These are phyloP conservation scores for Backusella luteola DNA, from an alignment of 192 early-diverging fungal species.

Conservation along the genomic window DNA sequence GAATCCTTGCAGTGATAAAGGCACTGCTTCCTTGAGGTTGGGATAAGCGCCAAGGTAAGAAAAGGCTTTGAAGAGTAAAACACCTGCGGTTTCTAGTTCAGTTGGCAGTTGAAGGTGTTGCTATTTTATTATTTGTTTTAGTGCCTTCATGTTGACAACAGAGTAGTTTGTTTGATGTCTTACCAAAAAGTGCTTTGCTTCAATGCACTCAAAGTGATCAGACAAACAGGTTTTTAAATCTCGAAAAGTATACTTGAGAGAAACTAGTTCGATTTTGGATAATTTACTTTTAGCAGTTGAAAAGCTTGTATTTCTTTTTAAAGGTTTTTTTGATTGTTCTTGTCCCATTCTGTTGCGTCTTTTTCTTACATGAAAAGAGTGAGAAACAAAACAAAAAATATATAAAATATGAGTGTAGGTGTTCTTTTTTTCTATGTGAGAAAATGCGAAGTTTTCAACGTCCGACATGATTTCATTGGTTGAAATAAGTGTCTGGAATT, in stretches of 20 bases:
- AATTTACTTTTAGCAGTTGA: conserved; percentile 5
- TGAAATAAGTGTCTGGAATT: too few relatives aligned
- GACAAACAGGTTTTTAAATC: conserved; percentile 20
- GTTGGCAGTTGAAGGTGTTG: conserved; percentile 23
- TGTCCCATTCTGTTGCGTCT: conserved; percentile 8
- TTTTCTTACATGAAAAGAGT: neutral
- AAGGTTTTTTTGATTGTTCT: conserved; percentile 8
- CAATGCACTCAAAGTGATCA: conserved; percentile 29
- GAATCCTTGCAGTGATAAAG: conserved; percentile 24
- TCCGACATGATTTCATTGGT: neutral
- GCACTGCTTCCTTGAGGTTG: conserved; percentile 13
- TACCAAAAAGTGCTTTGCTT: conserved; percentile 31
- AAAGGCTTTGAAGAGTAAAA: conserved; percentile 37
- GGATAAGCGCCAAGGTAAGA: conserved; percentile 36
- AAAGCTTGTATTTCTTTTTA: neutral
- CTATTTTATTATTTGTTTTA: conserved; percentile 8
- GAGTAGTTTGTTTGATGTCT: neutral
- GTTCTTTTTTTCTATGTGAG: neutral
- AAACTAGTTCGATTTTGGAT: conserved; percentile 10
- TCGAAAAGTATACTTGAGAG: conserved; percentile 16
- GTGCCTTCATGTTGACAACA: neutral
- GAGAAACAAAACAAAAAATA: neutral
- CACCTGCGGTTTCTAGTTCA: conserved; percentile 26
- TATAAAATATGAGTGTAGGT: neutral
- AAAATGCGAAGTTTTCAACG: neutral